Evolutionary conservation across 73 alveolate genomes (phyloP).

Genomic region (Tetrahymena elliotti): DNA sequence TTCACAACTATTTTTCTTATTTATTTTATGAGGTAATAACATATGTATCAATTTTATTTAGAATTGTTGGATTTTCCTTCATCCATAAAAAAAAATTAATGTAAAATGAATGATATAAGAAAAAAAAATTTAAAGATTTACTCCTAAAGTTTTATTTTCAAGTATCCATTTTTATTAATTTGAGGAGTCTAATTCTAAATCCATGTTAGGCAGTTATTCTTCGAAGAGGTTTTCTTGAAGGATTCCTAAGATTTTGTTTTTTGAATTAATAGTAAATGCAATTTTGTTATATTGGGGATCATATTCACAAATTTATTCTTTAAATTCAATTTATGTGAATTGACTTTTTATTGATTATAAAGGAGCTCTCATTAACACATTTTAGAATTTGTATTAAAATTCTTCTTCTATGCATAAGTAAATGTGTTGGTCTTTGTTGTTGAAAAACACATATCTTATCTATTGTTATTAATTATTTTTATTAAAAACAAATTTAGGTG

Average conservation of each 20-base stretch:
- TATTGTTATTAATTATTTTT: background rate
- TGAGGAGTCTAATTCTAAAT: no score
- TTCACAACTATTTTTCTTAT: no score
- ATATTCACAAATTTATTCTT: background rate
- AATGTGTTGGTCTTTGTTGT: background rate
- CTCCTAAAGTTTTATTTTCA: no score
- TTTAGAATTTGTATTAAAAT: background rate
- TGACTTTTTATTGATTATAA: background rate
- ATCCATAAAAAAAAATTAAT: no score
- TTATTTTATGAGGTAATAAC: no score
- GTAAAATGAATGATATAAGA: no score
- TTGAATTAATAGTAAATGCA: background rate
- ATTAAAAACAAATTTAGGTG: background rate
- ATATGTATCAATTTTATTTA: no score
- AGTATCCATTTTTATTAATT: background rate
- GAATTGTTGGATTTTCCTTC: no score
- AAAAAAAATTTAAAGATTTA: no score
- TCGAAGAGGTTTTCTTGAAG: background rate
- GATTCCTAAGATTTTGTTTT: background rate
- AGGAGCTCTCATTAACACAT: background rate
- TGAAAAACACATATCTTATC: background rate
- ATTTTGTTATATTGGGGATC: background rate
- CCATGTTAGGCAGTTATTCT: no score
- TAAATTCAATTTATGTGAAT: background rate
- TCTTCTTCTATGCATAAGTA: background rate